A percentile compares a stretch with the other conserved stretches of the same genome.
Conservation (phyloP, 805 yeast genomes). For the Candida caryicola region DNA sequence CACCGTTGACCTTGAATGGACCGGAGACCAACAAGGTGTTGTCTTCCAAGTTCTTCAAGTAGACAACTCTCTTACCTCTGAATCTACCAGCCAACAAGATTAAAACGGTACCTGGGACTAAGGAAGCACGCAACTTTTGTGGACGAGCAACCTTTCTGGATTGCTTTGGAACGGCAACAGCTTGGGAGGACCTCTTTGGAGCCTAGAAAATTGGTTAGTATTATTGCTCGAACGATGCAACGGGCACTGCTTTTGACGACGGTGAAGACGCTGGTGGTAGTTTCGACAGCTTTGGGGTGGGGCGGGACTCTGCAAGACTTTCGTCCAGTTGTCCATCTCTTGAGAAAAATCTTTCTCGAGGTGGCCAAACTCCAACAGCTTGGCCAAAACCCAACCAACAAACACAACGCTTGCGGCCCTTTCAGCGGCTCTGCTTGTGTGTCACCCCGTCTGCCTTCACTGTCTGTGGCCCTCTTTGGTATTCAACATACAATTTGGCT, state of each 20-base stretch:
- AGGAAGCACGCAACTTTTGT: slow-evolving; percentile 91
- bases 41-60: slow-evolving; percentile 95
- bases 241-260: neutral
- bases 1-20: slow-evolving; percentile 99
- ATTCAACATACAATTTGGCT: slow-evolving; percentile 28
- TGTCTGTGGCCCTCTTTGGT: too few species aligned
- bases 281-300: too few species aligned
- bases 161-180: slow-evolving; percentile 81
- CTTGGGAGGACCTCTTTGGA: slow-evolving; percentile 93
- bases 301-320: too few species aligned
- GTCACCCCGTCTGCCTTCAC: slow-evolving; percentile 1
- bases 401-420: too few species aligned
- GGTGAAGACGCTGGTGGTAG: neutral
- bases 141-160: slow-evolving; percentile 90
- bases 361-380: too few species aligned
- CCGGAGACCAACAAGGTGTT: slow-evolving; percentile 96
- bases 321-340: too few species aligned
- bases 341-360: too few species aligned
- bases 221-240: neutral
- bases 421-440: too few species aligned
- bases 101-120: slow-evolving; percentile 97
- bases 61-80: slow-evolving; percentile 99
- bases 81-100: slow-evolving; percentile 98
- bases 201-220: slow-evolving; percentile 44
- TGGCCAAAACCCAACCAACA: too few species aligned